Evolutionary conservation across 805 yeast genomes (phyloP).

Genomic region (Zygoascus flipseniorum): DNA sequence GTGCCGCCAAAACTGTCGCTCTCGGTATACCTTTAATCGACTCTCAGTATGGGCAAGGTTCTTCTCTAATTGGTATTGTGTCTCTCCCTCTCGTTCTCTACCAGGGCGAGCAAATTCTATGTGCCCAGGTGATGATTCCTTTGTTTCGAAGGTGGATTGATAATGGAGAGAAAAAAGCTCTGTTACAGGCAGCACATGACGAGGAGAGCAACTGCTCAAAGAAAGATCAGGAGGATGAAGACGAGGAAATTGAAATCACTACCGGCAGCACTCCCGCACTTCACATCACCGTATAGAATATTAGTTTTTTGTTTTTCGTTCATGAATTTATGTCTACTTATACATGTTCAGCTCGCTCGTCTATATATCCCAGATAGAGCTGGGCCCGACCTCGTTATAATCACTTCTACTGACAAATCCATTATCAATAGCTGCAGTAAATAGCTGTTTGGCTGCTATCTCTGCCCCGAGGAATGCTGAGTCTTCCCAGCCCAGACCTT

Average conservation of each 20-base stretch:
- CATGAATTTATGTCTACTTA: background rate
- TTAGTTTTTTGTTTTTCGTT: background rate
- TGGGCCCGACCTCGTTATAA: constrained; percentile 75
- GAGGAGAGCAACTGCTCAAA: too few relatives aligned
- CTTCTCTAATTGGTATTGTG: constrained; percentile 47
- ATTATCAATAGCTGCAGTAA: constrained; percentile 55
- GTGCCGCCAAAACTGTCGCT: constrained; percentile 92
- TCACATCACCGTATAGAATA: background rate
- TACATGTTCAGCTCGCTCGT: background rate
- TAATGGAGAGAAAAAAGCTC: constrained; percentile 1
- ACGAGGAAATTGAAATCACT: too few relatives aligned
- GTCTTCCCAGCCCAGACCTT: constrained; percentile 66
- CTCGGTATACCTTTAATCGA: constrained; percentile 78
- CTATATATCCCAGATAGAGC: constrained; percentile 61
- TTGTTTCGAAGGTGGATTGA: constrained; percentile 57
- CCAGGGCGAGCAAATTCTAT: constrained; percentile 79
- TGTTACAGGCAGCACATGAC: too few relatives aligned
- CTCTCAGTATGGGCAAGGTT: constrained; percentile 64
- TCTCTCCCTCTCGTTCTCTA: constrained; percentile 78
- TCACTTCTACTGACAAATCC: constrained; percentile 56
- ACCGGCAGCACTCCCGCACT: too few relatives aligned
- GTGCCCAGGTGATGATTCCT: constrained; percentile 65
- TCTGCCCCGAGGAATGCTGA: constrained; percentile 79
- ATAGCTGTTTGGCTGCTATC: constrained; percentile 78
- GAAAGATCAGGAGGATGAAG: too few relatives aligned